These are phyloP conservation scores for Berberis thunbergii DNA, from an alignment of 164 flowering plant species.

Conservation along the genomic window DNA sequence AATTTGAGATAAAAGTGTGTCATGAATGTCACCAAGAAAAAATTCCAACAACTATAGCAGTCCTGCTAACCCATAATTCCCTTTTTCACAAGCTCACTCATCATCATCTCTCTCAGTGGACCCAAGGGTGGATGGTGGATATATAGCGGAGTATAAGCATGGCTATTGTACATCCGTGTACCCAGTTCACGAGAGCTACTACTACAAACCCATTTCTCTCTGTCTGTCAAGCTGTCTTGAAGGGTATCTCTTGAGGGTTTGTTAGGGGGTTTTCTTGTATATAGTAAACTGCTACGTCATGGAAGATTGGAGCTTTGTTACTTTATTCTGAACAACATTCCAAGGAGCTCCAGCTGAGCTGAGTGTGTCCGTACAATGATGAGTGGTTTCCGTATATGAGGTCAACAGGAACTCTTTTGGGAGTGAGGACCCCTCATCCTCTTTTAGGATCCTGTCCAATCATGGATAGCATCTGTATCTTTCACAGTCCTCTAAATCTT, in stretches of 20 bases:
- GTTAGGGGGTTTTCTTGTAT: constrained; percentile 1
- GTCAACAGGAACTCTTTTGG: constrained; percentile 9
- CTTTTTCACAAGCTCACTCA: too few species aligned
- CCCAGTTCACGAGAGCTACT: neutral
- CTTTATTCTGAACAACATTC: constrained; percentile 8
- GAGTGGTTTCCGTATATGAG: neutral
- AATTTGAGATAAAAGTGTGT: too few species aligned
- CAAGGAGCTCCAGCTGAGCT: constrained; percentile 4
- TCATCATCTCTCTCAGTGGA: too few species aligned
- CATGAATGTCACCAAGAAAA: too few species aligned
- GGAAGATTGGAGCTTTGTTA: neutral
- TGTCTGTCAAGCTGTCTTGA: neutral
- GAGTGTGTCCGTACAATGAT: constrained; percentile 8
- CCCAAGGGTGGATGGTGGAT: too few species aligned
- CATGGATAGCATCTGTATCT: neutral
- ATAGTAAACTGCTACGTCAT: constrained; percentile 1
- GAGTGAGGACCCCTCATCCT: neutral
- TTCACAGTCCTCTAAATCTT: neutral
- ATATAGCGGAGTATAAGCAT: too few species aligned
- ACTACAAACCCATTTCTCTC: neutral
- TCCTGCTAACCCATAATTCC: too few species aligned
- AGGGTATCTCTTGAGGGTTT: neutral
- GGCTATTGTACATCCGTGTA: neutral
- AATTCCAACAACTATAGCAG: too few species aligned
- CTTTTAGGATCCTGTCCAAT: neutral